Evolutionary conservation across 345 rosid genomes (phyloP).

Genomic region (Dipteronia dyeriana): DNA sequence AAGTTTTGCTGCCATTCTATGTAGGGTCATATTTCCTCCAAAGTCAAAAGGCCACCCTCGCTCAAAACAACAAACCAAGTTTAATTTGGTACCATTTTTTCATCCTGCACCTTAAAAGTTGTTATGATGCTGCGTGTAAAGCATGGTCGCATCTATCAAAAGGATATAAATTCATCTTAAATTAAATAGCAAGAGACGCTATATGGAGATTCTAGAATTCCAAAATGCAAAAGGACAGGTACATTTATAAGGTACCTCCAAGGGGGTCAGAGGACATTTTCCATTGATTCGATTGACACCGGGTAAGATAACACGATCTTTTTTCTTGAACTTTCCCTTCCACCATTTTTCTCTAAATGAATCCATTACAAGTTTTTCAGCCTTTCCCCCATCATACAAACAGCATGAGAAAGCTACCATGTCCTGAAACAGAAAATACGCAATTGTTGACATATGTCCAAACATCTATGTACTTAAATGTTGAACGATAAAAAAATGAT

Average conservation of each 20-base stretch:
- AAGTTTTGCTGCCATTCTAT: conserved; percentile 2
- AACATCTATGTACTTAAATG: neutral
- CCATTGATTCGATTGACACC: conserved; percentile 81
- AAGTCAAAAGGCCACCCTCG: neutral
- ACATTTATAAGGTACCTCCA: conserved; percentile 61
- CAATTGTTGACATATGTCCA: conserved; percentile 6
- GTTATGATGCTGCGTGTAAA: neutral
- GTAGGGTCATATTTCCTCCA: conserved; percentile 9
- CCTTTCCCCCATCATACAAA: conserved; percentile 77
- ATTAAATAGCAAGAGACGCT: neutral
- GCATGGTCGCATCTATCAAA: neutral
- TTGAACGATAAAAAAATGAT: neutral
- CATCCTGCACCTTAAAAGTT: neutral
- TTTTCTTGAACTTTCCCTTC: conserved; percentile 85
- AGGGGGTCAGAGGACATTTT: conserved; percentile 91
- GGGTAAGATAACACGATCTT: conserved; percentile 60
- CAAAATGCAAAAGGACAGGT: conserved; percentile 9
- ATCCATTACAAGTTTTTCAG: conserved; percentile 72
- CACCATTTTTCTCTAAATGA: conserved; percentile 68
- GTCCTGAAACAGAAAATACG: conserved; percentile 49
- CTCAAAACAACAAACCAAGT: neutral
- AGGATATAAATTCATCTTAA: neutral
- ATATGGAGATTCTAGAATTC: conserved; percentile 2
- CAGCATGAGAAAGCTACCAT: conserved; percentile 99
- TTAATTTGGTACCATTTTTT: neutral